Conservation (phyloP, 1,284 basidiomycete species). For the Trametes polyzona region DNA sequence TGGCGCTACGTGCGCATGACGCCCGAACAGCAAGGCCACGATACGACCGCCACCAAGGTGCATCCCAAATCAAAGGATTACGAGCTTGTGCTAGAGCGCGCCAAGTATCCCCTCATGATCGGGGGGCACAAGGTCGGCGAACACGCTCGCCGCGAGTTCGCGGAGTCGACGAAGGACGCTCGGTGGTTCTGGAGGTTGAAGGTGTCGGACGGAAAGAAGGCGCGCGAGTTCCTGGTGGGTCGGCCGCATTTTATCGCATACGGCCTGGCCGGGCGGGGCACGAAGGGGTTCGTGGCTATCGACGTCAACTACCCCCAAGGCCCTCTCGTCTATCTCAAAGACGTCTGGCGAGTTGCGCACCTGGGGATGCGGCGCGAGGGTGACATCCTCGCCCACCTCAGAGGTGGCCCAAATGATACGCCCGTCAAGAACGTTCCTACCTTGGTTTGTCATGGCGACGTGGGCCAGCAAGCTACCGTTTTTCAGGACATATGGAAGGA, state of each 20-base stretch:
- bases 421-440: conserved; percentile 3
- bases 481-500: conserved; percentile 5
- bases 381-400: background rate
- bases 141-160: conserved; percentile 2
- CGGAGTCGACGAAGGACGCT: background rate
- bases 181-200: background rate
- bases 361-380: conserved; percentile 5
- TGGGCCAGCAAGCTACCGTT: conserved; percentile 1
- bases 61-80: no score
- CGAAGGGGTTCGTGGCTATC: conserved; percentile 12
- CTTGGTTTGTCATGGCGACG: conserved; percentile 10
- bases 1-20: conserved; percentile 6
- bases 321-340: conserved; percentile 13
- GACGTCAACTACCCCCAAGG: background rate
- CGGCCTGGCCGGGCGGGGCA: conserved; percentile 5
- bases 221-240: conserved; percentile 7
- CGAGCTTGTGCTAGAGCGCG: background rate
- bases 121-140: background rate
- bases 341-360: conserved; percentile 10
- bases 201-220: background rate
- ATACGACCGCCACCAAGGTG: background rate
- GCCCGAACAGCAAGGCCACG: background rate
- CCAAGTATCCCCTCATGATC: background rate
- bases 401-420: background rate
- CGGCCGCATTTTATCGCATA: conserved; percentile 1